Evolutionary conservation across 495 filamentous ascomycete genomes (phyloP).

Genomic region (Penicillium cataractarum): DNA sequence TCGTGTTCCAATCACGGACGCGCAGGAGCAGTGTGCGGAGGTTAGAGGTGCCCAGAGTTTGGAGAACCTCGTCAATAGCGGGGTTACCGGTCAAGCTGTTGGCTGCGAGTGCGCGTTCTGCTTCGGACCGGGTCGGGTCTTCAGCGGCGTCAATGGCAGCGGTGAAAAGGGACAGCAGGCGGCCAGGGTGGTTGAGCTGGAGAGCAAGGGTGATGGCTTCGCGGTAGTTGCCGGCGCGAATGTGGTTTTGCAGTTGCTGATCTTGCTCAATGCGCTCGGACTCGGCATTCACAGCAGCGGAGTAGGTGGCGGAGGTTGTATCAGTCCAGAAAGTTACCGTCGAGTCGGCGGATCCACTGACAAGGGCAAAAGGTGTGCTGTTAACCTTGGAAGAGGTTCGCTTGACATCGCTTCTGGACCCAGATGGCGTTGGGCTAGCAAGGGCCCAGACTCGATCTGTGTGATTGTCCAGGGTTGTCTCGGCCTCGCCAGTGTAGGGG

Average conservation of each 20-base stretch:
- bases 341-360: conserved; percentile 87
- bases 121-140: conserved; percentile 30
- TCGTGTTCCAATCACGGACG: conserved; percentile 95
- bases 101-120: conserved; percentile 30
- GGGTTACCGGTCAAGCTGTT: conserved; percentile 66
- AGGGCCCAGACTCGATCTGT: conserved; percentile 91
- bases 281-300: conserved; percentile 66
- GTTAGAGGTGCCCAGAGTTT: conserved; percentile 77
- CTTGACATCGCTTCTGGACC: conserved; percentile 43
- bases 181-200: conserved; percentile 87
- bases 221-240: conserved; percentile 80
- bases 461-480: conserved; percentile 92
- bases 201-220: conserved; percentile 91
- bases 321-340: conserved; percentile 95
- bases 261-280: conserved; percentile 87
- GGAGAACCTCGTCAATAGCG: conserved; percentile 84
- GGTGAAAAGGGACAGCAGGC: conserved; percentile 81
- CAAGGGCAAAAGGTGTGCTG: conserved; percentile 62
- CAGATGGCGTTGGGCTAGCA: conserved; percentile 64
- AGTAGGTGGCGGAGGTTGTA: conserved; percentile 79
- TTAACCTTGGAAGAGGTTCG: conserved; percentile 35
- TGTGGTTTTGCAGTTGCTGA: conserved; percentile 89
- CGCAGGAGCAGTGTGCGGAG: conserved; percentile 77
- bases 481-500: conserved; percentile 73
- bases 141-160: conserved; percentile 68